phyloP scores from a whole-genome alignment of 106 monocot genomes.

The Chionographis japonica region DNA sequence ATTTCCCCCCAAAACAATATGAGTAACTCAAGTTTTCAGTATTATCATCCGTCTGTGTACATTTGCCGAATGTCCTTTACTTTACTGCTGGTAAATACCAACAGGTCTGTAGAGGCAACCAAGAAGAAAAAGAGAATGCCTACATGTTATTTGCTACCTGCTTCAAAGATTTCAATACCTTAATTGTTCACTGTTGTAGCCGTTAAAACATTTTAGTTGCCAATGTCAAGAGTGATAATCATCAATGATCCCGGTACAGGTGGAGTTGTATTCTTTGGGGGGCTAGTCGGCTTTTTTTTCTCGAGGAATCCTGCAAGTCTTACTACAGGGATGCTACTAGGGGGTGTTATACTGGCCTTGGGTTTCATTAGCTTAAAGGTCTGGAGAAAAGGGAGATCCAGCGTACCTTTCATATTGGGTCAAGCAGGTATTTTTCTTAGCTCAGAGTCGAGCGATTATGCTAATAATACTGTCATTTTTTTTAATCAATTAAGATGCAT shows the following conservation, averaged over 20 bases:
- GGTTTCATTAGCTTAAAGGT: slow-evolving; percentile 51
- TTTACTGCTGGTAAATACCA: no score
- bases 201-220: background rate
- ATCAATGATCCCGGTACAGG: slow-evolving; percentile 23
- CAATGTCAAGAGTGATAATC: background rate
- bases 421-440: slow-evolving; percentile 40
- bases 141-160: no score
- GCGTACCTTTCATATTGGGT: slow-evolving; percentile 56
- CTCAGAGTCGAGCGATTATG: background rate
- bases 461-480: background rate
- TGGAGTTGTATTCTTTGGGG: slow-evolving; percentile 44
- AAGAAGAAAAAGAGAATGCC: no score
- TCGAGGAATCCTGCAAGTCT: slow-evolving; percentile 42
- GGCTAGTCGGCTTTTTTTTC: slow-evolving; percentile 54
- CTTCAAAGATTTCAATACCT: background rate
- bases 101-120: no score
- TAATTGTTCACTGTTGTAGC: background rate
- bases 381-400: slow-evolving; percentile 53
- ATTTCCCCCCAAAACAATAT: no score
- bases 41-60: no score
- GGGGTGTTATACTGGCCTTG: slow-evolving; percentile 41
- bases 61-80: no score
- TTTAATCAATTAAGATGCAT: background rate
- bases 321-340: slow-evolving; percentile 33
- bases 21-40: no score